Evolutionary conservation across 179 eudicot genomes (phyloP).

Genomic region (Heliamphora pulchella): DNA sequence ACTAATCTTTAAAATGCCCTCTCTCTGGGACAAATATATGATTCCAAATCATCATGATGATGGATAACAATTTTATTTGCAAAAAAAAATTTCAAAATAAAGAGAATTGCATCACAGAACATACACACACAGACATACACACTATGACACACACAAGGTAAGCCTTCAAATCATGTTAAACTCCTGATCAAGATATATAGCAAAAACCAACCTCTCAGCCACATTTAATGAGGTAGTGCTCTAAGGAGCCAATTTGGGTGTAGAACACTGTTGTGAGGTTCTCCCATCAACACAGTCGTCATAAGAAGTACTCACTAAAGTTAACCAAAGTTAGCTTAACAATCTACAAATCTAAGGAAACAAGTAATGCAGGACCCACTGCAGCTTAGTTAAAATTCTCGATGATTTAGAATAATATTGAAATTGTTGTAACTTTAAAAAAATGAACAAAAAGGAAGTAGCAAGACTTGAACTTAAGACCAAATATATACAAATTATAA

Average conservation of each 20-base stretch:
- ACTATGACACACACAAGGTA: not conserved
- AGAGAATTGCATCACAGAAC: too few species aligned
- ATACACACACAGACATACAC: too few species aligned
- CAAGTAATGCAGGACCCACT: not conserved
- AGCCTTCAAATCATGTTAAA: not conserved
- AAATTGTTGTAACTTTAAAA: too few species aligned
- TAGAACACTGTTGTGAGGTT: not conserved
- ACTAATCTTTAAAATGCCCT: too few species aligned
- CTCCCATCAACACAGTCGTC: not conserved
- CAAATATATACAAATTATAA: too few species aligned
- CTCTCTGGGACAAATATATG: too few species aligned
- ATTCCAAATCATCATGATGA: too few species aligned
- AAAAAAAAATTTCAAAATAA: too few species aligned
- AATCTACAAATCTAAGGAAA: not conserved
- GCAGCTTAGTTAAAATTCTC: not conserved
- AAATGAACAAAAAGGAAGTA: too few species aligned
- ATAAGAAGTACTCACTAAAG: not conserved
- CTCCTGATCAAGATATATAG: not conserved
- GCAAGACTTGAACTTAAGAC: too few species aligned
- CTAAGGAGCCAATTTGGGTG: not conserved
- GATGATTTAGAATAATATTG: too few species aligned
- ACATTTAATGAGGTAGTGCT: not conserved
- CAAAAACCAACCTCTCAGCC: not conserved
- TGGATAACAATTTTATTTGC: too few species aligned
- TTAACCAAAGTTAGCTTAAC: not conserved